Percentiles rank a stretch among this genome's conserved stretches.
These are phyloP conservation scores for Camptophora hylomeconis DNA, from an alignment of 2,329 filamentous ascomycete genomes.

Conservation along the genomic window DNA sequence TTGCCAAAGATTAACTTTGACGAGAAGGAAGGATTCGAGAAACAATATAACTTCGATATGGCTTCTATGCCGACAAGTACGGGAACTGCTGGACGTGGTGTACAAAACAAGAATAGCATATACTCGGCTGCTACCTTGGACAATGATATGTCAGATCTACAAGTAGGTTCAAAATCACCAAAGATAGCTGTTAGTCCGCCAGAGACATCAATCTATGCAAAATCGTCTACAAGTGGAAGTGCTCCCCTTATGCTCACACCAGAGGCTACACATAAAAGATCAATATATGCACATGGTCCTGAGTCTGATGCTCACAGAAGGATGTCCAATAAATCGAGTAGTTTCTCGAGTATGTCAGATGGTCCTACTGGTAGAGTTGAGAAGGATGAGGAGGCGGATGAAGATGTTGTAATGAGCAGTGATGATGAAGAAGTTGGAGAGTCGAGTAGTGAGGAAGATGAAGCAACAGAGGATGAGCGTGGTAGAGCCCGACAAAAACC, in stretches of 20 bases:
- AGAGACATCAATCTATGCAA: neutral
- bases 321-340: constrained; percentile 19
- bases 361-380: constrained; percentile 36
- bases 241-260: neutral
- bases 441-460: constrained; percentile 23
- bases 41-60: constrained; percentile 32
- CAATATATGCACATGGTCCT: too few species aligned
- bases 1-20: constrained; percentile 16
- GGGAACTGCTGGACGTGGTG: constrained; percentile 21
- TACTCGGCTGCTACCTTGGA: constrained; percentile 36
- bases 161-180: constrained; percentile 9
- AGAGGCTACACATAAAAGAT: too few species aligned
- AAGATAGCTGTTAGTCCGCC: too few species aligned
- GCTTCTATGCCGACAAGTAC: constrained; percentile 30
- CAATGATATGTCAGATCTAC: constrained; percentile 25
- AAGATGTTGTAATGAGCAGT: constrained; percentile 58
- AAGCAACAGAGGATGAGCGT: constrained; percentile 56
- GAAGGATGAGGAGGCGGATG: constrained; percentile 54
- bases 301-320: constrained; percentile 9
- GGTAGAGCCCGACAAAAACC: constrained; percentile 35
- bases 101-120: constrained; percentile 22
- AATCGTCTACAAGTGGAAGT: neutral
- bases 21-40: constrained; percentile 19
- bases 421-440: constrained; percentile 44
- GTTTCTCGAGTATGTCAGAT: constrained; percentile 19